Percentiles rank a stretch among this genome's conserved stretches.
Conservation (phyloP, 805 yeast genomes). For the Blastobotrys mokoenaii region DNA sequence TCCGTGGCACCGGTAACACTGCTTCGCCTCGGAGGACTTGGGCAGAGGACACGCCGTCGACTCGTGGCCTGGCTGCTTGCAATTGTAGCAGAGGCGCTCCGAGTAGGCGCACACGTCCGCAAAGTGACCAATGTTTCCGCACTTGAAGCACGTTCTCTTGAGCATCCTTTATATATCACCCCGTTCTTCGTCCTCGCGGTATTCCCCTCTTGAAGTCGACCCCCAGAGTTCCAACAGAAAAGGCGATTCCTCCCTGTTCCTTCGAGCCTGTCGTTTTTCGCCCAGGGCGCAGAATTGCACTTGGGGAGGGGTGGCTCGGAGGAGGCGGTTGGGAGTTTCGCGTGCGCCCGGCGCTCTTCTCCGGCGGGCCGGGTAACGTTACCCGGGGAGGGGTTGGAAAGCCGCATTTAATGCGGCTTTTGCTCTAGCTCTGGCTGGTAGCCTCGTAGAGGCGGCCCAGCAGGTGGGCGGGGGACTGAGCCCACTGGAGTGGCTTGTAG, state of each 20-base stretch:
- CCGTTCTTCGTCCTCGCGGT: neutral
- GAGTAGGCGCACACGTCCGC: conserved; percentile 79
- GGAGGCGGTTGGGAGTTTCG: no score
- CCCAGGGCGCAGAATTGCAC: no score
- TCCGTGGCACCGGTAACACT: conserved; percentile 85
- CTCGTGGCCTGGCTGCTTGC: conserved; percentile 80
- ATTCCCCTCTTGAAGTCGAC: neutral
- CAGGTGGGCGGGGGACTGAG: conserved; percentile 9
- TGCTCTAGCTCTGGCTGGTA: no score
- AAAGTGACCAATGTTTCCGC: conserved; percentile 88
- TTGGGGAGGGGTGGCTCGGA: no score
- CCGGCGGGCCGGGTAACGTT: no score
- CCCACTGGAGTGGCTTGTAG: conserved; percentile 20
- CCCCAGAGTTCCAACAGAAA: no score
- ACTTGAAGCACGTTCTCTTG: conserved; percentile 38
- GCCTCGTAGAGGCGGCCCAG: conserved; percentile 11
- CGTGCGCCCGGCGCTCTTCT: no score
- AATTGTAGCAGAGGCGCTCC: conserved; percentile 86
- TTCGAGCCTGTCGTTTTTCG: no score
- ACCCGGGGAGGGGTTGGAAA: no score
- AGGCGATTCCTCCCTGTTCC: no score
- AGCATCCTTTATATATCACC: neutral
- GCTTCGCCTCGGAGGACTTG: conserved; percentile 70
- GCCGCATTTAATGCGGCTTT: no score
- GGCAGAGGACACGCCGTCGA: conserved; percentile 83